Evolutionary conservation across 495 filamentous ascomycete species (phyloP).

Genomic region (Penicillium pulvis): DNA sequence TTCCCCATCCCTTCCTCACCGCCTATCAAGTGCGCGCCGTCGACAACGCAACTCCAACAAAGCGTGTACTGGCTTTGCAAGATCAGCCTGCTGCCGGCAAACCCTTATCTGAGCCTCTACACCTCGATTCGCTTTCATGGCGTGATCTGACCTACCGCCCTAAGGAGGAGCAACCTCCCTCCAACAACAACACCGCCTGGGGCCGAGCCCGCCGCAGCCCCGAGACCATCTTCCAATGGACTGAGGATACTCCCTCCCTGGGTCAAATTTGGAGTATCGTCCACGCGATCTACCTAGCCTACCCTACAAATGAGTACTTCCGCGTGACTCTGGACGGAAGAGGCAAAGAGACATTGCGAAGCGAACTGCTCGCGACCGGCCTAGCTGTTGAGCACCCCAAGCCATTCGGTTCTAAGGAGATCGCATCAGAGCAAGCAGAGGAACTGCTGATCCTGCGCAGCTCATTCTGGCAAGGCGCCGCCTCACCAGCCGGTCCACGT

Average conservation of each 20-base stretch:
- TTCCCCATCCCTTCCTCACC: slow-evolving; percentile 35
- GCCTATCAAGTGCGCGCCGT: slow-evolving; percentile 33
- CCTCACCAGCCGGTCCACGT: slow-evolving; percentile 62
- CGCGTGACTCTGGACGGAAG: slow-evolving; percentile 49
- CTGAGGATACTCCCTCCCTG: slow-evolving; percentile 45
- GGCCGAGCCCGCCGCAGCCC: slow-evolving; percentile 45
- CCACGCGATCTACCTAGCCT: slow-evolving; percentile 59
- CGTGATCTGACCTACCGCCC: slow-evolving; percentile 29
- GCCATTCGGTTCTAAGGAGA: slow-evolving; percentile 27
- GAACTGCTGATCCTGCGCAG: slow-evolving; percentile 38
- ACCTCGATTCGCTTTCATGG: slow-evolving; percentile 36
- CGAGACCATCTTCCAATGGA: slow-evolving; percentile 43
- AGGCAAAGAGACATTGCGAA: slow-evolving; percentile 39
- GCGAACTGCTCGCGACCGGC: slow-evolving; percentile 54
- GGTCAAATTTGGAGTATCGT: slow-evolving; percentile 64
- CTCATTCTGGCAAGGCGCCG: slow-evolving; percentile 72
- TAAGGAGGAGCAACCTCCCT: slow-evolving; percentile 29
- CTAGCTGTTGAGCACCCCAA: slow-evolving; percentile 53
- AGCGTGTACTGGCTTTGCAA: slow-evolving; percentile 30
- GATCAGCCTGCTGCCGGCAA: slow-evolving; percentile 29
- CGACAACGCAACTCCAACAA: slow-evolving; percentile 22
- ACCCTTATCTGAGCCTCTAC: slow-evolving; percentile 32
- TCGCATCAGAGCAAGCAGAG: slow-evolving; percentile 20
- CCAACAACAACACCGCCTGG: slow-evolving; percentile 49
- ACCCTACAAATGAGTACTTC: slow-evolving; percentile 55